These are phyloP conservation scores for Hyparrhenia diplandra DNA, from an alignment of 176 grass and related monocot species.

Conservation along the genomic window DNA sequence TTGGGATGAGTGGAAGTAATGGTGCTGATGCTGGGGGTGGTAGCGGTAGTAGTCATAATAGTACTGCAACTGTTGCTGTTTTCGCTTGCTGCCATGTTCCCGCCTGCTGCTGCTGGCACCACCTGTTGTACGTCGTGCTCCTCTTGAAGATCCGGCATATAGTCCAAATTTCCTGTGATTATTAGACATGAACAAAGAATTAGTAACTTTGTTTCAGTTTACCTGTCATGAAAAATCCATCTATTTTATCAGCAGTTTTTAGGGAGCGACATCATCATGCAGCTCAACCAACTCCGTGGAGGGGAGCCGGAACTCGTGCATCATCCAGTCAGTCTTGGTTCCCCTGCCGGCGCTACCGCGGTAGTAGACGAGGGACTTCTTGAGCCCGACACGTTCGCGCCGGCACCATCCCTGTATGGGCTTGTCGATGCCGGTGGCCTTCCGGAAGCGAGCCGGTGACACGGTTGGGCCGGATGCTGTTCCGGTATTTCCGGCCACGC, in stretches of 20 bases:
- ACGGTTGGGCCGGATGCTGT: slow-evolving; percentile 71
- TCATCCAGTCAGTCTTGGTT: slow-evolving; percentile 82
- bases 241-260: not conserved
- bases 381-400: slow-evolving; percentile 44
- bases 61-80: not conserved
- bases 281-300: not conserved
- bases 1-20: not conserved
- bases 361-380: slow-evolving; percentile 85
- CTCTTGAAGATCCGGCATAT: slow-evolving; percentile 83
- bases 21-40: not conserved
- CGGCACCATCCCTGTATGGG: slow-evolving; percentile 29
- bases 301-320: slow-evolving; percentile 85
- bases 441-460: slow-evolving; percentile 78
- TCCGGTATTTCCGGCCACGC: slow-evolving; percentile 62
- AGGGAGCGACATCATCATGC: slow-evolving; percentile 67
- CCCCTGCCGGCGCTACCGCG: slow-evolving; percentile 65
- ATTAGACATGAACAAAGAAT: not conserved
- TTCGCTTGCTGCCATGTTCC: slow-evolving; percentile 3
- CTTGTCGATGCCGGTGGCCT: slow-evolving; percentile 74
- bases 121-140: slow-evolving; percentile 26
- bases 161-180: slow-evolving; percentile 67
- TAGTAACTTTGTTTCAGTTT: not conserved
- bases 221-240: not conserved
- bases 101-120: slow-evolving; percentile 28
- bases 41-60: not conserved